A percentile compares a stretch with the other conserved stretches of the same genome.
Evolutionary conservation across 352 stramenopile species (phyloP).

Genomic region (Phytophthora megakarya): DNA sequence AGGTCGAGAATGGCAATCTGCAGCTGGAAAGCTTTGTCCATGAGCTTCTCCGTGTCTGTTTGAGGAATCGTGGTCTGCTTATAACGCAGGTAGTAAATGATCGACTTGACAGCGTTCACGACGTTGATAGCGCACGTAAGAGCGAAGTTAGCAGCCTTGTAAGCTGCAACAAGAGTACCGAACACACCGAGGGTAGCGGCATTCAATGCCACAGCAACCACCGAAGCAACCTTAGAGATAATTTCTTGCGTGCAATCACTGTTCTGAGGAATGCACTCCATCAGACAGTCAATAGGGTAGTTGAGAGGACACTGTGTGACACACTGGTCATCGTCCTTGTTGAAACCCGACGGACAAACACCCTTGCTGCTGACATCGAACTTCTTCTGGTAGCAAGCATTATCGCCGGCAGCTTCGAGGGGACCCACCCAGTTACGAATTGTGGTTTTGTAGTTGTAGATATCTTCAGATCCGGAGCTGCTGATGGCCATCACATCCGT

Average conservation of each 20-base stretch:
- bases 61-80: slow-evolving; percentile 16
- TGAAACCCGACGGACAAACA: slow-evolving; percentile 45
- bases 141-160: slow-evolving; percentile 13
- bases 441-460: slow-evolving; percentile 34
- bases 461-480: neutral
- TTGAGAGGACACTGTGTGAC: slow-evolving; percentile 51
- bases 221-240: slow-evolving; percentile 37
- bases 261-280: slow-evolving; percentile 48
- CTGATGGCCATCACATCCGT: slow-evolving; percentile 29
- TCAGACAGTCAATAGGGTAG: slow-evolving; percentile 43
- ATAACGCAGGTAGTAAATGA: slow-evolving; percentile 39
- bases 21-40: slow-evolving; percentile 32
- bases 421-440: slow-evolving; percentile 51
- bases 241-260: slow-evolving; percentile 43
- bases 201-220: slow-evolving; percentile 43
- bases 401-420: slow-evolving; percentile 6
- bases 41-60: slow-evolving; percentile 26
- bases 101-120: slow-evolving; percentile 29
- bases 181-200: slow-evolving; percentile 43
- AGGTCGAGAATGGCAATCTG: slow-evolving; percentile 35
- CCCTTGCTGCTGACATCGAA: slow-evolving; percentile 29
- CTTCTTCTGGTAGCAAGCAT: slow-evolving; percentile 36
- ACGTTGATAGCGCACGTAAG: slow-evolving; percentile 29
- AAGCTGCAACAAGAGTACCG: slow-evolving; percentile 15
- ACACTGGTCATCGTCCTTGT: slow-evolving; percentile 49